Evolutionary conservation across 805 yeast species (phyloP), one percentile per base, ranked within the genome.

Genomic region (Trichomonascus vanleenenianus): DNA sequence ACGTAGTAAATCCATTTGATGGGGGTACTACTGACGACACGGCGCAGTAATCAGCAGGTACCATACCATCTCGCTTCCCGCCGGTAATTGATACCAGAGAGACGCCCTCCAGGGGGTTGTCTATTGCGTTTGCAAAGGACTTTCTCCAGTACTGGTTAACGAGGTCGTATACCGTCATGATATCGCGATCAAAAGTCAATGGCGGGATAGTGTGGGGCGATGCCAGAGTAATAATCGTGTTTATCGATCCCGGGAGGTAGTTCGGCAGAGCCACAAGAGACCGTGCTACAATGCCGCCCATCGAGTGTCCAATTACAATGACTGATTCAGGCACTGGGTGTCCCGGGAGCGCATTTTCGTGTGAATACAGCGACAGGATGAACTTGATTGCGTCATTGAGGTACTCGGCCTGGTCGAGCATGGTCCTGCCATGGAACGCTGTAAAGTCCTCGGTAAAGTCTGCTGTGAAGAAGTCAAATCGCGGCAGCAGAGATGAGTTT

Each of bases 241-340:
- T 85, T 10, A 89, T 76, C 1, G 95, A 81, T 14, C 73, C 75
- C 4, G 74, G 75, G 1, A 70, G 55, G 57, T 85, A 87, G 56
- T 85, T 87, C 0, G 85, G 83, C 44, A 89, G 62, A 0, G 91
- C 78, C 7, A 85, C 72, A 79, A 88, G 77, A 0, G 85, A 81
- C 48, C 96, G 70, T 3, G 95, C 83, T 0, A 89, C 96, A 12
- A 89, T 77, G 2, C 97, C 97, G 34, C 97, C 97, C 97, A 89
- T 89, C 1, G 96, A 88, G 65, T 89, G 97, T 5, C 87, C 96
- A 2, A 89, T 52, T 0, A 89, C 59, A 1, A 89, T 75, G 2
- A 89, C 93, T 0, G 96, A 84, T 25, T 62, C 61, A 8, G 27
- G 27, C 27, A 22, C 27, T 0, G 89, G 89, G 7, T 11, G 8